These are phyloP conservation scores for Pueraria montana DNA, from an alignment of 306 rosid genomes.

Conservation along the genomic window DNA sequence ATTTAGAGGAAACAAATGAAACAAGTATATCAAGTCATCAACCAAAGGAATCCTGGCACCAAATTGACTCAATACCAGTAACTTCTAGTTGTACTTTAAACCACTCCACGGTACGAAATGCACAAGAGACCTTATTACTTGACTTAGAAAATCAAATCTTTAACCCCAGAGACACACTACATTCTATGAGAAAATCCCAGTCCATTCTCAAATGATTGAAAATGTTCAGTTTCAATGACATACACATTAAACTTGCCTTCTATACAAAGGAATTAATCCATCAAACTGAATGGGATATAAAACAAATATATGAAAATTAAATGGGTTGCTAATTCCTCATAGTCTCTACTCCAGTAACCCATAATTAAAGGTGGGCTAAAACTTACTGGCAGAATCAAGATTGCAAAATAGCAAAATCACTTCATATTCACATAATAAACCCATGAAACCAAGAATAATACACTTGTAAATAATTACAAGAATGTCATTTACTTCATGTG, in stretches of 20 bases:
- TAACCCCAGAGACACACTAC: background rate
- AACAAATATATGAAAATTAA: background rate
- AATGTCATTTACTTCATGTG: background rate
- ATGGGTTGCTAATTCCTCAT: background rate
- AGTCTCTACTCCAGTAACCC: background rate
- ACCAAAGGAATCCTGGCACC: background rate
- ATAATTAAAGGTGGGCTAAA: background rate
- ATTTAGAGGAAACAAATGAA: background rate
- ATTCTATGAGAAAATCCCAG: conserved; percentile 17
- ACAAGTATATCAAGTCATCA: background rate
- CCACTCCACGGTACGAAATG: background rate
- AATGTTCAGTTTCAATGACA: background rate
- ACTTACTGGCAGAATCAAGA: background rate
- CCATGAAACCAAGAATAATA: background rate
- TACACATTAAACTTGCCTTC: background rate
- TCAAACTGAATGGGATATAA: background rate
- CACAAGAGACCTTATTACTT: background rate
- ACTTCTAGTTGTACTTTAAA: background rate
- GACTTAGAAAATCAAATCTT: background rate
- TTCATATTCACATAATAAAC: background rate
- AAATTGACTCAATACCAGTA: background rate
- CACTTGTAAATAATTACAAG: background rate
- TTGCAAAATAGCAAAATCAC: conserved; percentile 32
- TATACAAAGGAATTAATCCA: background rate
- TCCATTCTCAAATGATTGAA: background rate